Conservation (phyloP, 2,329 filamentous ascomycete genomes). For the Clarireedia homoeocarpa region DNA sequence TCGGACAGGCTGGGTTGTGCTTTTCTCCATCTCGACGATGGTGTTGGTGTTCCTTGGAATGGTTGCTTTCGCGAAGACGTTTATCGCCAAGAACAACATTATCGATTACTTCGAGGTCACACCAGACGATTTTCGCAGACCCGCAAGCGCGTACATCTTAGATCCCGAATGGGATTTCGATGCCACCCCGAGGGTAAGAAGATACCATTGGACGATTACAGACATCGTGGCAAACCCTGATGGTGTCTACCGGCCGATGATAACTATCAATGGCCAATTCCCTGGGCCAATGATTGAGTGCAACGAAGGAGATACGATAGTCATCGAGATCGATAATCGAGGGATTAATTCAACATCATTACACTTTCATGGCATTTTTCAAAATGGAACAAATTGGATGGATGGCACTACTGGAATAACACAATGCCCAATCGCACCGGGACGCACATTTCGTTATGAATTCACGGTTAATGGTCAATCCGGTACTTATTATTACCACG, state of each 20-base stretch:
- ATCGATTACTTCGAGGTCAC: conserved; percentile 11
- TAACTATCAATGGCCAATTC: conserved; percentile 68
- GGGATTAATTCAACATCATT: conserved; percentile 56
- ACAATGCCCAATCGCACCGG: conserved; percentile 58
- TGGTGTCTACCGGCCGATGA: conserved; percentile 48
- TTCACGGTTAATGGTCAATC: conserved; percentile 51
- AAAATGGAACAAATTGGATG: conserved; percentile 68
- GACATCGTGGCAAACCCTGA: conserved; percentile 54
- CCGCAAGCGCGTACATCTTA: conserved; percentile 47
- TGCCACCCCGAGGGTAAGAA: conserved; percentile 41
- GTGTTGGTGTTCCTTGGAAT: conserved; percentile 18
- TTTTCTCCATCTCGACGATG: conserved; percentile 17
- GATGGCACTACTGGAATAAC: conserved; percentile 59
- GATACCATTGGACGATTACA: conserved; percentile 52
- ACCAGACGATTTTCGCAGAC: conserved; percentile 23
- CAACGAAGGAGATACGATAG: conserved; percentile 64
- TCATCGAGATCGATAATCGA: conserved; percentile 62
- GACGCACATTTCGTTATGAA: conserved; percentile 55
- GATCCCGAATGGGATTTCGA: conserved; percentile 47
- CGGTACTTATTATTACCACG: conserved; percentile 54
- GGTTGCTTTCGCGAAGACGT: conserved; percentile 17
- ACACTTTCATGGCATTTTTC: conserved; percentile 73
- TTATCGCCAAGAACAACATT: conserved; percentile 15
- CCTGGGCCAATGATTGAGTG: conserved; percentile 66
- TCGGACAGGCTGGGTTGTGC: conserved; percentile 24